A percentile compares a stretch with the other conserved stretches of the same genome.
phyloP scores from a whole-genome alignment of 2,329 filamentous ascomycete species.

The Pseudogymnoascus sp. region DNA sequence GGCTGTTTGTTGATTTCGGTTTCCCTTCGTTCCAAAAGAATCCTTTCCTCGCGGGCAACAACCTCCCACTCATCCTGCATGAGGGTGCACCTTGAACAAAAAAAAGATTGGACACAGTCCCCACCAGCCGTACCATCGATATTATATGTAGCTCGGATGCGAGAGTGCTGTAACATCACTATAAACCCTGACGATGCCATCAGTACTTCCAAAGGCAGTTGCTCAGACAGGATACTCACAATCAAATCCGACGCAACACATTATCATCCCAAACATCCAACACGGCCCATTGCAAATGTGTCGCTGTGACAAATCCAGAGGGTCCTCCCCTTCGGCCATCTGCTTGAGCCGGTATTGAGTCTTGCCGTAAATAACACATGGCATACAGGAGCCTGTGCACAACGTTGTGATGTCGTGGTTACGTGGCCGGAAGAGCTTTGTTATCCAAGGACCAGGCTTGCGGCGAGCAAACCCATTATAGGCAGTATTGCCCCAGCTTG shows the following conservation, averaged over 20 bases:
- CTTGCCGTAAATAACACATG: constrained; percentile 38
- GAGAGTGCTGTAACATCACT: constrained; percentile 31
- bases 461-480: neutral
- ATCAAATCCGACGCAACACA: constrained; percentile 19
- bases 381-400: constrained; percentile 34
- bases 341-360: constrained; percentile 37
- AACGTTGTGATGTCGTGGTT: constrained; percentile 30
- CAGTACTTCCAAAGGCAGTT: neutral
- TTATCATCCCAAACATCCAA: constrained; percentile 27
- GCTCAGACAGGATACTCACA: constrained; percentile 5
- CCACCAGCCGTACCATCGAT: constrained; percentile 31
- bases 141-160: constrained; percentile 38
- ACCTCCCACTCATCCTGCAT: constrained; percentile 42
- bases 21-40: constrained; percentile 11
- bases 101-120: constrained; percentile 33
- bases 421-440: constrained; percentile 32
- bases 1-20: constrained; percentile 14
- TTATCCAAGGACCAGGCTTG: constrained; percentile 28
- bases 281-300: constrained; percentile 34
- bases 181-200: constrained; percentile 15
- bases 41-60: constrained; percentile 31
- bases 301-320: constrained; percentile 34
- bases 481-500: neutral
- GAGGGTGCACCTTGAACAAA: constrained; percentile 36
- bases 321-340: constrained; percentile 32